Evolutionary conservation across 805 yeast species (phyloP), one percentile per base, ranked within the genome.

Genomic region (Starmerella bacillaris): DNA sequence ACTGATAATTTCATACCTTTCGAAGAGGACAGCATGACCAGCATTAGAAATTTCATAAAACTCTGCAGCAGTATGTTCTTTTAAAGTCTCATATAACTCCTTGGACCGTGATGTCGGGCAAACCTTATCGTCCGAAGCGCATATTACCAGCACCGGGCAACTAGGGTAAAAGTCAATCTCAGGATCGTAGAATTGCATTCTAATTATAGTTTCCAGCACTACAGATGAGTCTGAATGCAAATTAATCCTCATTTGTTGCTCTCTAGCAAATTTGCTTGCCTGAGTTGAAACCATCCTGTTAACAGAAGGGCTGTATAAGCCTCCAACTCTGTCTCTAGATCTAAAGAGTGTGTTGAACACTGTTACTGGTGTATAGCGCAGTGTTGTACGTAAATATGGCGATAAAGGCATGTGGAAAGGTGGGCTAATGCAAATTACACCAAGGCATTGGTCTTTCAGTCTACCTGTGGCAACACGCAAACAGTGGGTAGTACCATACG

Each of bases 191-290:
- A 62, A 56, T n/a, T 50, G 40, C 39, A 73, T 67, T 2, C 75
- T 74, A 24, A 51, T 41, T 2, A 68, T 58, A 42, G 75, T 72
- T 35, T 61, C 59, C 36, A 78, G 54, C 51, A 78, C 65, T 2
- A 69, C 57, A 6, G 44, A 41, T 0, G 82, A 64, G 33, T 67
- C 60, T 12, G 74, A 65, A 51, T 74, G 80, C 40, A 76, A 47
- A 50, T 78, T 78, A 75, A 79, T 73, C 32, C 80, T 56, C 27
- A 77, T 60, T 51, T 78, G 92, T 15, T 71, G 57, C 30, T 64
- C 49, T 34, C 69, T 64, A 32, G 63, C 62, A 45, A 56, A 60
- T 14, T 59, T 46, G 21, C 58, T 54, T 27, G 54, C 44, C 5
- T 38, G 47, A 3, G 40, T 44, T 16, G 56, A 56, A 2, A 74